Evolutionary conservation across 23 red algal genomes (phyloP).

Genomic region (Gracilaria caudata): DNA sequence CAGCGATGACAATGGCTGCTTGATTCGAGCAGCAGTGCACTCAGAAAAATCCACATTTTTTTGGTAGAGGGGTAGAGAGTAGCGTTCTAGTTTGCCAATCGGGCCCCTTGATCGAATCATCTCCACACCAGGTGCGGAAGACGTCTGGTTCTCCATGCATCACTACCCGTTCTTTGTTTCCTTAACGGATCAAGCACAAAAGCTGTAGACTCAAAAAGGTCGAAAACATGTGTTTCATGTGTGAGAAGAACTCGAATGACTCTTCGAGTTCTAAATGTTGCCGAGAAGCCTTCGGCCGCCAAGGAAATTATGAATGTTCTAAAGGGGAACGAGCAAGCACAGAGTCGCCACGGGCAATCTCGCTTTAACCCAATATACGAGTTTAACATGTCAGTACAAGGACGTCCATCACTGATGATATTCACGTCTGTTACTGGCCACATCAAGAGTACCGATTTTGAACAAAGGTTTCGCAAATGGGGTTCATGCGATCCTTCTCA

Average conservation of each 20-base stretch:
- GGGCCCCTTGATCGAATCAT: no score
- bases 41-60: no score
- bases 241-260: conserved; percentile 15
- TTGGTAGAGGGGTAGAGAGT: no score
- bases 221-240: neutral
- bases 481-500: conserved; percentile 62
- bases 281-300: conserved; percentile 96
- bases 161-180: no score
- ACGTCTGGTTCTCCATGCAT: no score
- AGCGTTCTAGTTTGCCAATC: no score
- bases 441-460: conserved; percentile 85
- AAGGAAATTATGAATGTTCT: conserved; percentile 77
- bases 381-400: conserved; percentile 53
- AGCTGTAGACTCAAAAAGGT: neutral
- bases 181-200: no score
- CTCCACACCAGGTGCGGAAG: no score
- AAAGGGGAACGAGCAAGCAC: conserved; percentile 11
- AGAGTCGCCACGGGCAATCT: conserved; percentile 32
- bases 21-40: no score
- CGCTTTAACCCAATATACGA: conserved; percentile 79
- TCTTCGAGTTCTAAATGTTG: conserved; percentile 78
- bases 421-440: conserved; percentile 95
- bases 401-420: conserved; percentile 48
- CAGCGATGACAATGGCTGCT: no score
- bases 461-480: conserved; percentile 76